These are phyloP conservation scores for Cladosporium cucumerinum DNA, from an alignment of 2,329 filamentous ascomycete species.

Conservation along the genomic window DNA sequence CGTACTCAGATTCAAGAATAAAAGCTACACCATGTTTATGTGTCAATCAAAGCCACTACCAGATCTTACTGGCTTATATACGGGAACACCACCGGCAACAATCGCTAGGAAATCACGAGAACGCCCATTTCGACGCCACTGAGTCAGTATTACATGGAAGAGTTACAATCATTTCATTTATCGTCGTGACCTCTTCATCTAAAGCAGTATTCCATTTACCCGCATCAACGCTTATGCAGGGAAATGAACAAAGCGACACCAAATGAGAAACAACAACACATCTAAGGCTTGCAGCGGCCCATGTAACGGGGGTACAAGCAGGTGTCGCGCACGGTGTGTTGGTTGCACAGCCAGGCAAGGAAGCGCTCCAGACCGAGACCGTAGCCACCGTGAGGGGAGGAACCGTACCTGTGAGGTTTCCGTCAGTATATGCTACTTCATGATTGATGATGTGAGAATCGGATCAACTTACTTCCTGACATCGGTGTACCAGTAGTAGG, in stretches of 20 bases:
- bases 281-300: constrained; percentile 71
- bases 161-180: constrained; percentile 4
- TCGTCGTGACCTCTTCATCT: not conserved
- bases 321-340: constrained; percentile 64
- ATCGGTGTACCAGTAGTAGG: constrained; percentile 99
- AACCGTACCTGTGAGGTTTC: constrained; percentile 66
- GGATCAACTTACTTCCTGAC: constrained; percentile 65
- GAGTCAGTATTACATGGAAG: not conserved
- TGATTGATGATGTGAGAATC: not conserved
- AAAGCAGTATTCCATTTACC: not conserved
- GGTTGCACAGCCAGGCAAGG: constrained; percentile 64
- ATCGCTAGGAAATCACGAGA: not conserved
- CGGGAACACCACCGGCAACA: not conserved
- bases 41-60: not conserved
- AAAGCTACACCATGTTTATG: not conserved
- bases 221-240: not conserved
- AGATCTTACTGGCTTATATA: not conserved
- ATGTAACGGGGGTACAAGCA: constrained; percentile 80
- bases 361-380: constrained; percentile 86
- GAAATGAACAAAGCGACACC: not conserved
- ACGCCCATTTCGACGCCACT: not conserved
- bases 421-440: not conserved
- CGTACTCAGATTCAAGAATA: not conserved
- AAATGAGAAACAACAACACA: not conserved
- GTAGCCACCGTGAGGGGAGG: constrained; percentile 87